These are phyloP conservation scores for Tetragonia tetragonoides DNA, from an alignment of 148 eudicot genomes.

Conservation along the genomic window DNA sequence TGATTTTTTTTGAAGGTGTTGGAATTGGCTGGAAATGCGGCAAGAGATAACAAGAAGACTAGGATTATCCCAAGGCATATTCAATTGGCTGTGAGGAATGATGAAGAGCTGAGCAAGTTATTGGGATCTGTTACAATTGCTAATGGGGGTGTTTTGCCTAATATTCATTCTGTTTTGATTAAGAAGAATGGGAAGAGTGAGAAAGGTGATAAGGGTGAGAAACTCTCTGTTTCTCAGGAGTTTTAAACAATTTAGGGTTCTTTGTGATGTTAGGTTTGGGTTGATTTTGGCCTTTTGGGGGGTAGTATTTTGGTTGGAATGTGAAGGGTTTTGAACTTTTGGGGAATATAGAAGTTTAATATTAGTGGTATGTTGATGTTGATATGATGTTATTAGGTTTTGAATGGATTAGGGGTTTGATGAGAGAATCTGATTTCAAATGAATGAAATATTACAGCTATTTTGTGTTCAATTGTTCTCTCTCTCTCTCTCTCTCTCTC, in stretches of 20 bases:
- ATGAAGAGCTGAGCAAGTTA: conserved; percentile 48
- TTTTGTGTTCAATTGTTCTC: too few relatives aligned
- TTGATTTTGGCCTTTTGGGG: too few relatives aligned
- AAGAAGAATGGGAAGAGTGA: conserved; percentile 12
- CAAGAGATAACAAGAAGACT: conserved; percentile 50
- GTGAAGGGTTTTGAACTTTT: too few relatives aligned
- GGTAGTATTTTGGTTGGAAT: too few relatives aligned
- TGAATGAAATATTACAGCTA: too few relatives aligned
- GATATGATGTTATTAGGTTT: too few relatives aligned
- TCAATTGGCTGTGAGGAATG: conserved; percentile 44
- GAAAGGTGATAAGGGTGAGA: conserved; percentile 16
- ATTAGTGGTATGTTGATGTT: too few relatives aligned
- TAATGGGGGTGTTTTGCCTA: conserved; percentile 44
- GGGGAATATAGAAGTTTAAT: too few relatives aligned
- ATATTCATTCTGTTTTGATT: conserved; percentile 34
- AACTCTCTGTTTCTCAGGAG: conserved; percentile 16
- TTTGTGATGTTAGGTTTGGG: not conserved
- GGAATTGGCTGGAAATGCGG: conserved; percentile 47
- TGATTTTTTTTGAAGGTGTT: conserved; percentile 24
- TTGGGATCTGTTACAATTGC: conserved; percentile 44
- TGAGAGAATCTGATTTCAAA: too few relatives aligned
- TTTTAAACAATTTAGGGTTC: conserved; percentile 23
- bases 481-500: not conserved
- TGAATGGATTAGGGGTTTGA: too few relatives aligned
- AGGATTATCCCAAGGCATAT: conserved; percentile 47